Percentiles rank a stretch among this genome's conserved stretches.
phyloP scores from a whole-genome alignment of 345 rosid species.

The Eucalyptus regnans region DNA sequence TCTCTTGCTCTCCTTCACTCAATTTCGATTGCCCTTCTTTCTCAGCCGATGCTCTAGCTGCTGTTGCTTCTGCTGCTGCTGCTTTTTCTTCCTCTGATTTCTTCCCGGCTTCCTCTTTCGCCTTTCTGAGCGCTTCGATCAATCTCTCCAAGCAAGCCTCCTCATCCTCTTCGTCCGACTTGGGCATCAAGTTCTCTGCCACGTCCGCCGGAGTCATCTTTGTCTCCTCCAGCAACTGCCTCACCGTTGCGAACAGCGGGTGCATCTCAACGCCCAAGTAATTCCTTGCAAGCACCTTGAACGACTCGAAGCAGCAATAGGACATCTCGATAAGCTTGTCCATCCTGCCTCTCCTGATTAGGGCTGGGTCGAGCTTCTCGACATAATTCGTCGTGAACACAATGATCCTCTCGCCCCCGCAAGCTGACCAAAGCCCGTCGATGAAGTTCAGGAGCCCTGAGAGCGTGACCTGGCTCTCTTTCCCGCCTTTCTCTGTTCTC shows the following conservation, averaged over 20 bases:
- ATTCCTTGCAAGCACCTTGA: neutral
- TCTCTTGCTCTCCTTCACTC: neutral
- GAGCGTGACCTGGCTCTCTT: neutral
- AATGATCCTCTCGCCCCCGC: neutral
- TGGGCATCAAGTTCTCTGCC: neutral
- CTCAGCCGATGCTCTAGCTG: neutral
- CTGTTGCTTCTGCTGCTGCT: neutral
- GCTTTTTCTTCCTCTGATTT: neutral
- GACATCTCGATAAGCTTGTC: conserved; percentile 1
- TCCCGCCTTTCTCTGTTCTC: neutral
- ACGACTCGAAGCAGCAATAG: neutral
- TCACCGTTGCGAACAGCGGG: neutral
- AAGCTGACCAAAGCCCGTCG: neutral
- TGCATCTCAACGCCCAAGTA: neutral
- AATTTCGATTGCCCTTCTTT: neutral
- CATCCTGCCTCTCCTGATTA: neutral
- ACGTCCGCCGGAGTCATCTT: neutral
- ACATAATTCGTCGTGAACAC: neutral
- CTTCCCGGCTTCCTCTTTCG: neutral
- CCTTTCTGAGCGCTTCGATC: neutral
- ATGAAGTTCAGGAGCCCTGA: neutral
- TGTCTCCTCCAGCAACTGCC: neutral
- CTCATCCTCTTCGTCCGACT: neutral
- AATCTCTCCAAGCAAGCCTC: neutral
- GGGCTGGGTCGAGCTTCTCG: neutral